Evolutionary conservation across 768 basidiomycete genomes (phyloP).

Genomic region (Boletales sp.): DNA sequence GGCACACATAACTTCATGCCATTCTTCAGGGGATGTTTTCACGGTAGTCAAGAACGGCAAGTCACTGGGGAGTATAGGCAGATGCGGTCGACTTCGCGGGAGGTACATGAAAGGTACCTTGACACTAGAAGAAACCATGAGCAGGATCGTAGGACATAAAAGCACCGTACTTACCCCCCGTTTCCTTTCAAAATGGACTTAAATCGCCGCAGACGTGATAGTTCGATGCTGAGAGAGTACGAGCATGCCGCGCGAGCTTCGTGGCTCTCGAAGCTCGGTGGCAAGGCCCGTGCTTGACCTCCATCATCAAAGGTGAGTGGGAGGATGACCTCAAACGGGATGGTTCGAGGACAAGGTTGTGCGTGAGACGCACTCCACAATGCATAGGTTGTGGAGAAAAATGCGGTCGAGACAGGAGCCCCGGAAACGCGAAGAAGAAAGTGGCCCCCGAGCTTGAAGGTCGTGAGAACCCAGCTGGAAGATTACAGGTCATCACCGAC

Average conservation of each 20-base stretch:
- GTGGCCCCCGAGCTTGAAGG: slow-evolving; percentile 22
- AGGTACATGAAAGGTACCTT: slow-evolving; percentile 47
- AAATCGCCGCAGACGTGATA: slow-evolving; percentile 38
- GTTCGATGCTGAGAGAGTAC: slow-evolving; percentile 45
- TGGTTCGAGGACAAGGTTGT: slow-evolving; percentile 29
- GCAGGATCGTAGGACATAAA: background rate
- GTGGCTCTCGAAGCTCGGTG: slow-evolving; percentile 42
- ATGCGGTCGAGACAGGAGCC: slow-evolving; percentile 7
- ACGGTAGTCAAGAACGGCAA: slow-evolving; percentile 53
- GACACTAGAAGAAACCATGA: slow-evolving; percentile 33
- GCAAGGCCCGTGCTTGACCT: slow-evolving; percentile 35
- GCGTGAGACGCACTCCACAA: slow-evolving; percentile 17
- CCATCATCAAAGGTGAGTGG: slow-evolving; percentile 45
- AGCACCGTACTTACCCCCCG: slow-evolving; percentile 38
- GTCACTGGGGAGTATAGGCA: slow-evolving; percentile 44
- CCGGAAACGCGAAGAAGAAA: slow-evolving; percentile 16
- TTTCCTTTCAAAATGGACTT: slow-evolving; percentile 43
- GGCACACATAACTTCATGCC: slow-evolving; percentile 48
- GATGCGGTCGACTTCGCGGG: slow-evolving; percentile 53
- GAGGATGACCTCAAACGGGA: slow-evolving; percentile 43
- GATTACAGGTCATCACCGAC: slow-evolving; percentile 5
- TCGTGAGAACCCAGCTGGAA: background rate
- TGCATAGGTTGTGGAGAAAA: slow-evolving; percentile 16
- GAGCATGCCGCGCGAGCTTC: slow-evolving; percentile 32
- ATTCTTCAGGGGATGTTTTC: slow-evolving; percentile 65